Conservation (phyloP, 768 basidiomycete species). For the Suillus variegatus region DNA sequence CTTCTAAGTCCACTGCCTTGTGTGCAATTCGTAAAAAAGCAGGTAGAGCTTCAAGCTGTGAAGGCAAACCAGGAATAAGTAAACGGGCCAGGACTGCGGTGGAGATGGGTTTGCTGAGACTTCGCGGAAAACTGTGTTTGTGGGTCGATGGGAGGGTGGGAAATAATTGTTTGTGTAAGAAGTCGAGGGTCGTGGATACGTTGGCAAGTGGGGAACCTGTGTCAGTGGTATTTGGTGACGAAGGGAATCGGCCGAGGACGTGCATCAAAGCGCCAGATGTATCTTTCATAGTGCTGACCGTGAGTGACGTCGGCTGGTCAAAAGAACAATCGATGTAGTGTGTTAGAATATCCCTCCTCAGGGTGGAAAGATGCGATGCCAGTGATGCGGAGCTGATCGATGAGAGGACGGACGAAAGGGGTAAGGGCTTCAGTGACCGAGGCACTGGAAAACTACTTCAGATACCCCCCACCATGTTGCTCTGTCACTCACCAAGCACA, state of each 20-base stretch:
- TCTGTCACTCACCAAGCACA: conserved; percentile 50
- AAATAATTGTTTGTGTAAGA: conserved; percentile 61
- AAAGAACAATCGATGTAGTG: conserved; percentile 63
- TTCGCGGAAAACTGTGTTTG: conserved; percentile 47
- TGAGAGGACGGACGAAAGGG: conserved; percentile 55
- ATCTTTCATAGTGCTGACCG: conserved; percentile 36
- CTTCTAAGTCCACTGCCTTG: conserved; percentile 69
- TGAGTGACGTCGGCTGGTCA: conserved; percentile 49
- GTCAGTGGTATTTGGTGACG: conserved; percentile 42
- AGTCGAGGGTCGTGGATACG: conserved; percentile 58
- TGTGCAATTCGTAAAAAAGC: conserved; percentile 58
- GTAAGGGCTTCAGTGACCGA: conserved; percentile 50
- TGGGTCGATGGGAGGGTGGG: conserved; percentile 53
- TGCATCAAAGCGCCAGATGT: conserved; percentile 38
- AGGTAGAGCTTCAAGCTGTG: conserved; percentile 58
- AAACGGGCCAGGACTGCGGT: conserved; percentile 64
- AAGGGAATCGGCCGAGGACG: conserved; percentile 48
- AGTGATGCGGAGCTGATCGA: conserved; percentile 60
- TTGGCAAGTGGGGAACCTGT: conserved; percentile 50
- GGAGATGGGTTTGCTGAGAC: conserved; percentile 61
- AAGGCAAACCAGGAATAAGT: conserved; percentile 70
- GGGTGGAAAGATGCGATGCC: conserved; percentile 52
- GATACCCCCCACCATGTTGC: conserved; percentile 9
- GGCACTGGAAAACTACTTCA: conserved; percentile 45
- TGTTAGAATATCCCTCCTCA: conserved; percentile 64